A percentile compares a stretch with the other conserved stretches of the same genome.
Conservation (phyloP, 75 land plant genomes). For the Pinus tabuliformis region DNA sequence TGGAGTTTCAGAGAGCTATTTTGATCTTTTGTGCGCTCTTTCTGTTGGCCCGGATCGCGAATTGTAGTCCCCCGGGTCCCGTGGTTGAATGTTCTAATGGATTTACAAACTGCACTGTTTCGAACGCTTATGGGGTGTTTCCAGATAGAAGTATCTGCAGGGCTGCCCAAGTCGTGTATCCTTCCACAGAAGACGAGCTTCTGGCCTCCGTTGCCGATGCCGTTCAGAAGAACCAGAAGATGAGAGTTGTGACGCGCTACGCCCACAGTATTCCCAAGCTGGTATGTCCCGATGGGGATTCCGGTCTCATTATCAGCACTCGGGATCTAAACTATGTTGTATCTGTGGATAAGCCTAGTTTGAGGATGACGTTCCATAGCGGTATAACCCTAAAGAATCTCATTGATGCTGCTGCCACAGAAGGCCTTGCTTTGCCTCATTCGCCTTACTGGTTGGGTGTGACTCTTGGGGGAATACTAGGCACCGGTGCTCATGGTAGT, state of each 20-base stretch:
- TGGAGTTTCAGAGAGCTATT: no score
- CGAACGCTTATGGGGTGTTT: constrained; percentile 49
- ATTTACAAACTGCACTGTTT: constrained; percentile 34
- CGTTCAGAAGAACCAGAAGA: constrained; percentile 21
- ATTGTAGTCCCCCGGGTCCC: constrained; percentile 34
- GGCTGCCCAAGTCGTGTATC: constrained; percentile 41
- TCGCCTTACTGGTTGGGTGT: constrained; percentile 84
- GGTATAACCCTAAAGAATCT: constrained; percentile 52
- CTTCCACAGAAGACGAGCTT: constrained; percentile 55
- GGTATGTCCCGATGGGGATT: constrained; percentile 59
- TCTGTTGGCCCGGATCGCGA: neutral
- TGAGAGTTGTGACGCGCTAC: constrained; percentile 51
- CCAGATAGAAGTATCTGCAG: constrained; percentile 46
- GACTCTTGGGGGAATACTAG: constrained; percentile 59
- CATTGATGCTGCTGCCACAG: constrained; percentile 42
- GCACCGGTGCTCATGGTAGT: constrained; percentile 87
- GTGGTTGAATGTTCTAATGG: constrained; percentile 30
- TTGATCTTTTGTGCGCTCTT: neutral
- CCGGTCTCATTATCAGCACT: constrained; percentile 68
- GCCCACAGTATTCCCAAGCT: constrained; percentile 74
- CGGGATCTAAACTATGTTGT: constrained; percentile 26
- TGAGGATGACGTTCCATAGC: constrained; percentile 46
- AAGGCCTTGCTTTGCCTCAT: constrained; percentile 59
- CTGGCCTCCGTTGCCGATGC: constrained; percentile 47
- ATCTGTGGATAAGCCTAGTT: constrained; percentile 20